Conservation (phyloP, 148 eudicot species). For the Nyssa sinensis region DNA sequence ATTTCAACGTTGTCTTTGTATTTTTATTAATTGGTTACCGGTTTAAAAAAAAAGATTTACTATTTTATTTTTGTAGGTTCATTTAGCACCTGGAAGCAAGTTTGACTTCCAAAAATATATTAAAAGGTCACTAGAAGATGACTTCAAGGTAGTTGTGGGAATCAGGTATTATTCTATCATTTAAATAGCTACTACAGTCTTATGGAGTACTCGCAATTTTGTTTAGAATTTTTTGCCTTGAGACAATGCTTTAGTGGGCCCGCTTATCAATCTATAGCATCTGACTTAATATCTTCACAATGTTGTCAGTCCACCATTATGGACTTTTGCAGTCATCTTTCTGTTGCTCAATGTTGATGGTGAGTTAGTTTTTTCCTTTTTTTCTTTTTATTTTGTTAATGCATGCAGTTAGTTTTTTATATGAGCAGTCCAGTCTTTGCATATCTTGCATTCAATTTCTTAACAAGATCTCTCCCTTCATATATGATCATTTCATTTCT, state of each 20-base stretch:
- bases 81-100: conserved; percentile 86
- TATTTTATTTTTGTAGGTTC: conserved; percentile 50
- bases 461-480: background rate
- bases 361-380: conserved; percentile 21
- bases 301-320: conserved; percentile 67
- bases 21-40: no score
- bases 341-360: conserved; percentile 71
- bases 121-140: conserved; percentile 94
- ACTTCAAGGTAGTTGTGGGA: conserved; percentile 93
- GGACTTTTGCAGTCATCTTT: conserved; percentile 76
- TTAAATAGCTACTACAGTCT: background rate
- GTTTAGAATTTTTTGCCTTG: background rate
- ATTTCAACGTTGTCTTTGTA: no score
- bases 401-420: background rate
- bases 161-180: conserved; percentile 50
- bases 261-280: background rate
- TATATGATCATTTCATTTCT: conserved; percentile 1
- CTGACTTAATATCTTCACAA: conserved; percentile 2
- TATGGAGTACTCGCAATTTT: background rate
- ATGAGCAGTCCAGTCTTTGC: background rate
- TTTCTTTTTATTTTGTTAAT: background rate
- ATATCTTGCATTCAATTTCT: background rate
- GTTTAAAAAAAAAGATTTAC: no score
- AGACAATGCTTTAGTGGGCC: background rate
- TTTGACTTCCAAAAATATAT: conserved; percentile 95